Conservation (phyloP, 257 asterid species). For the Scutellaria minor region DNA sequence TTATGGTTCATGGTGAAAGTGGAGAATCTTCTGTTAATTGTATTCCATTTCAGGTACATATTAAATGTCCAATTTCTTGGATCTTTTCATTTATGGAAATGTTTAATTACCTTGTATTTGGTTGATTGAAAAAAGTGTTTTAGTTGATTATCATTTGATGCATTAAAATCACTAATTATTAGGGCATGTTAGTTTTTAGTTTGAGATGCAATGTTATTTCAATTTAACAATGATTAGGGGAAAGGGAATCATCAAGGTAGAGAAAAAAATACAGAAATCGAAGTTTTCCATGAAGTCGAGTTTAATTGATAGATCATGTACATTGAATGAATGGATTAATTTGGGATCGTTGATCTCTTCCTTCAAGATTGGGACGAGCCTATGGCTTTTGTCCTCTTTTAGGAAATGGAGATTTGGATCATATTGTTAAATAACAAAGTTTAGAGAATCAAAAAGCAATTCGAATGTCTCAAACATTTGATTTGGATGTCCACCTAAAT, state of each 20-base stretch:
- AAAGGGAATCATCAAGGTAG: neutral
- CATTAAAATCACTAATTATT: too few species aligned
- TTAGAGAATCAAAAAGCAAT: neutral
- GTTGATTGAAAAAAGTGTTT: too few species aligned
- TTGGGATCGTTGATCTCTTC: constrained; percentile 26
- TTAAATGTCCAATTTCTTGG: neutral
- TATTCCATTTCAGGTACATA: constrained; percentile 56
- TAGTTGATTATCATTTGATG: too few species aligned
- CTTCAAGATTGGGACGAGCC: neutral
- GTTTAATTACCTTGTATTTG: too few species aligned
- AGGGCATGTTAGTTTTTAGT: constrained; percentile 7
- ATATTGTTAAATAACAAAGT: neutral
- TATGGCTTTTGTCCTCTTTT: constrained; percentile 16
- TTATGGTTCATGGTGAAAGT: constrained; percentile 44
- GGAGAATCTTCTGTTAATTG: constrained; percentile 46
- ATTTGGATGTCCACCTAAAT: neutral
- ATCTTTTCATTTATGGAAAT: constrained; percentile 14
- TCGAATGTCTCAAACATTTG: neutral
- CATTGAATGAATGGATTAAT: constrained; percentile 10
- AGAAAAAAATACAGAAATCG: neutral
- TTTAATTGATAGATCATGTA: neutral
- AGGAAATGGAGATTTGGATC: neutral
- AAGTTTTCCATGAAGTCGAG: neutral
- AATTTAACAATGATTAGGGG: neutral
- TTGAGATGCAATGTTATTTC: neutral